Evolutionary conservation across 192 early-diverging fungal genomes (phyloP).

Genomic region (Radiomyces spectabilis): DNA sequence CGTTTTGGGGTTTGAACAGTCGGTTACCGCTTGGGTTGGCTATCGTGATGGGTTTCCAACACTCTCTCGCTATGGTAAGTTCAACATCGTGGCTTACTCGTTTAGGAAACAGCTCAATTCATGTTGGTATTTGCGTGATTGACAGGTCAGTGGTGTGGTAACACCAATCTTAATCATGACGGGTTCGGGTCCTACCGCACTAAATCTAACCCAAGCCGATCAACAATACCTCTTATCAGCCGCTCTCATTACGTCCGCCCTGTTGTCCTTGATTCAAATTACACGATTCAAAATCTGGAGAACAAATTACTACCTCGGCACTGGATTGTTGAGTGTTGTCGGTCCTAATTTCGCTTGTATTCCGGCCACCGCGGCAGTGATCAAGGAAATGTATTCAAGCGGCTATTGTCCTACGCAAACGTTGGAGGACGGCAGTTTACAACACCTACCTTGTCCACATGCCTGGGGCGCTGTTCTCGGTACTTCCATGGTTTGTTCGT

Average conservation of each 20-base stretch:
- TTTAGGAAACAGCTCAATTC: not conserved
- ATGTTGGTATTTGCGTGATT: not conserved
- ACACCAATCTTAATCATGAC: slow-evolving; percentile 38
- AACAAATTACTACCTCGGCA: slow-evolving; percentile 37
- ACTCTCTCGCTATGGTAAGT: not conserved
- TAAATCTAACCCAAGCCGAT: slow-evolving; percentile 31
- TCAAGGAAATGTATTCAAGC: slow-evolving; percentile 41
- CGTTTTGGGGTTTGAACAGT: slow-evolving; percentile 43
- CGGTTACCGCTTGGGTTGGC: slow-evolving; percentile 33
- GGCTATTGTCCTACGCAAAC: slow-evolving; percentile 39
- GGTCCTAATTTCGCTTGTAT: slow-evolving; percentile 45
- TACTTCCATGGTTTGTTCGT: slow-evolving; percentile 39
- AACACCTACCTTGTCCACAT: slow-evolving; percentile 37
- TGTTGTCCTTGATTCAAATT: slow-evolving; percentile 46
- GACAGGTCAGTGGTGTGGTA: slow-evolving; percentile 32
- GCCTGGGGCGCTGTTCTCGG: slow-evolving; percentile 48
- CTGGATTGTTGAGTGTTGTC: slow-evolving; percentile 41
- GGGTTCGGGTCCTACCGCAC: slow-evolving; percentile 29
- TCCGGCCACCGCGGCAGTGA: slow-evolving; percentile 40
- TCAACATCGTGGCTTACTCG: not conserved
- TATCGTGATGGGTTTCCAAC: slow-evolving; percentile 34
- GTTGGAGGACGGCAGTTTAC: slow-evolving; percentile 33
- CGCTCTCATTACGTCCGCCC: slow-evolving; percentile 42
- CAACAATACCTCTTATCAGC: slow-evolving; percentile 41
- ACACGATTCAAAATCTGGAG: slow-evolving; percentile 38